Evolutionary conservation across 2,329 filamentous ascomycete genomes (phyloP), one percentile per base, ranked within the genome.

Genomic region (Trichophyton equinum): DNA sequence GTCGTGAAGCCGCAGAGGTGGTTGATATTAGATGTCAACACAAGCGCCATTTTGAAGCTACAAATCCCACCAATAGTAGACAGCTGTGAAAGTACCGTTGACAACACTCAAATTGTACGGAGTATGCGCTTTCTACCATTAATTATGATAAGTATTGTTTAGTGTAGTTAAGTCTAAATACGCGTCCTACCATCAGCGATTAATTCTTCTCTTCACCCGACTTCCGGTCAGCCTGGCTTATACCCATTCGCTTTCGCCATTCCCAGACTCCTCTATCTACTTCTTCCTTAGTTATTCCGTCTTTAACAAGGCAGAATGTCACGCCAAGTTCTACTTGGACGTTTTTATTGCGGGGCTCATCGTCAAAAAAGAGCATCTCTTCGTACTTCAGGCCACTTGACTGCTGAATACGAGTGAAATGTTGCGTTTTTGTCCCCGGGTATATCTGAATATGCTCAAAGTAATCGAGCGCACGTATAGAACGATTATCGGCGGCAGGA

Each of bases 361-460:
- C 92, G 67, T 97, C 92, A 66, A 97, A 97, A 73, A 97, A 97
- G 38, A 97, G 72, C 86, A 97, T 95, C 56, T 96, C 89, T 65
- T 87, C 82, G 69, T 84, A 95, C 4, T 78, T 76, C 2, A 96
- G 73, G 1, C 84, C 85, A 13, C 87, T 91, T 61, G 83, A 80
- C 71, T 85, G 82, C 8, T 87, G 82, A 66, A 97, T 78, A 4
- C 82, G 78, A 68, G 85, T 80, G 68, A 97, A 95, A 74, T 97
- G 92, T 64, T 83, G 82, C n/a, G 87, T 86, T 80, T 97, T 97
- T 70, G 79, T 86, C 1, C 85, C 84, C 0, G 91, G 91, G 67
- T 82, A 86, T 58, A 85, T 85, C 68, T 85, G 81, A 38, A 82
- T 64, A 64, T 80, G 76, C 60, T 82, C 79, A 65, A 84, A 84